Percentiles rank a stretch among this genome's conserved stretches.
Evolutionary conservation across 1,284 basidiomycete genomes (phyloP).

Genomic region (Apiotrichum domesticum): DNA sequence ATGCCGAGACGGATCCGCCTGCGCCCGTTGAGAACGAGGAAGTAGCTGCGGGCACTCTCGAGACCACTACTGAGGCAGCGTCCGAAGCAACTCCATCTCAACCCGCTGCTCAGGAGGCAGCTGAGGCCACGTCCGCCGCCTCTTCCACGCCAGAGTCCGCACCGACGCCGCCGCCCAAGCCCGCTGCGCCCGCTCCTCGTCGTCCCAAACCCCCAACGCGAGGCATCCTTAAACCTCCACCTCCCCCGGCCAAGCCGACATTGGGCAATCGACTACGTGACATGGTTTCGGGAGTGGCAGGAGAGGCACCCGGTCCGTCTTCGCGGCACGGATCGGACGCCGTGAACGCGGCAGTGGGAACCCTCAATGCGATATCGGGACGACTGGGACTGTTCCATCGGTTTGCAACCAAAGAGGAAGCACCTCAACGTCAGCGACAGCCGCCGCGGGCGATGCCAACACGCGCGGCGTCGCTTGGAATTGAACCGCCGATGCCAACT

Average conservation of each 20-base stretch:
- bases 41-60: not conserved
- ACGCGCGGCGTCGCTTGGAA: not conserved
- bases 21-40: not conserved
- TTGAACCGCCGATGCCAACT: not conserved
- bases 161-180: slow-evolving; percentile 4
- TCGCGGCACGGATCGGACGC: slow-evolving; percentile 4
- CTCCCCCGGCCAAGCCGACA: slow-evolving; percentile 44
- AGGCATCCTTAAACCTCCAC: slow-evolving; percentile 47
- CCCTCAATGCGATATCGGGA: slow-evolving; percentile 30
- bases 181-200: slow-evolving; percentile 24
- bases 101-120: too few relatives aligned
- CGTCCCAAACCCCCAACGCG: slow-evolving; percentile 41
- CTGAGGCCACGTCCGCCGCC: not conserved
- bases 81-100: too few relatives aligned
- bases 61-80: too few relatives aligned
- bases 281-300: slow-evolving; percentile 35
- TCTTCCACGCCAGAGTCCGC: not conserved
- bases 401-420: slow-evolving; percentile 12
- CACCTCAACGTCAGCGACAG: not conserved
- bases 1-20: not conserved
- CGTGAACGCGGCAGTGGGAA: slow-evolving; percentile 22
- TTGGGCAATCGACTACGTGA: slow-evolving; percentile 42
- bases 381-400: slow-evolving; percentile 28
- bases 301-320: slow-evolving; percentile 17
- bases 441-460: not conserved